These are phyloP conservation scores for Aspergillus pseudotamarii DNA, from an alignment of 2,329 filamentous ascomycete species.

Conservation along the genomic window DNA sequence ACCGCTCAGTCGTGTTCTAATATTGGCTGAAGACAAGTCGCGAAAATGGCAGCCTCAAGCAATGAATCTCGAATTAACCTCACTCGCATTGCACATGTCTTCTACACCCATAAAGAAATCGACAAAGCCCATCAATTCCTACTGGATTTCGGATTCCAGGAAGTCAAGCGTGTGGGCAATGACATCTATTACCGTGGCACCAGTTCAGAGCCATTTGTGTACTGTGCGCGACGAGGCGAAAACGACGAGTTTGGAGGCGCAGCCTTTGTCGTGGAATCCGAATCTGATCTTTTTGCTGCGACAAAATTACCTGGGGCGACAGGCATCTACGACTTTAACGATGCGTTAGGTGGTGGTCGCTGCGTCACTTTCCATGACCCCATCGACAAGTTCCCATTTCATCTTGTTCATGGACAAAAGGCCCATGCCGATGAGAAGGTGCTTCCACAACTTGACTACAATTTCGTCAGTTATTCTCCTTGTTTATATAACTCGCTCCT, in stretches of 20 bases:
- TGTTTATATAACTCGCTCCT: too few species aligned
- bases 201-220: slow-evolving; percentile 20
- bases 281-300: too few species aligned
- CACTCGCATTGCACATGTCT: slow-evolving; percentile 21
- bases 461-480: slow-evolving; percentile 14
- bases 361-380: slow-evolving; percentile 40
- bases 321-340: too few species aligned
- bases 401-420: slow-evolving; percentile 38
- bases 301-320: too few species aligned
- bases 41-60: too few species aligned
- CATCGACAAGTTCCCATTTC: slow-evolving; percentile 38
- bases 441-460: slow-evolving; percentile 17
- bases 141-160: slow-evolving; percentile 19
- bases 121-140: slow-evolving; percentile 20
- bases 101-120: slow-evolving; percentile 23
- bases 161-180: slow-evolving; percentile 13
- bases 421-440: slow-evolving; percentile 13
- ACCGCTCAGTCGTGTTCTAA: too few species aligned
- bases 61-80: slow-evolving; percentile 8
- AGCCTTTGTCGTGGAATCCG: too few species aligned
- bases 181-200: slow-evolving; percentile 21
- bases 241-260: background rate
- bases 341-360: slow-evolving; percentile 38
- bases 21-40: too few species aligned
- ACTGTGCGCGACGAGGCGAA: slow-evolving; percentile 16